Evolutionary conservation across 1,284 basidiomycete genomes (phyloP).

Genomic region (Melampsora larici-populina): DNA sequence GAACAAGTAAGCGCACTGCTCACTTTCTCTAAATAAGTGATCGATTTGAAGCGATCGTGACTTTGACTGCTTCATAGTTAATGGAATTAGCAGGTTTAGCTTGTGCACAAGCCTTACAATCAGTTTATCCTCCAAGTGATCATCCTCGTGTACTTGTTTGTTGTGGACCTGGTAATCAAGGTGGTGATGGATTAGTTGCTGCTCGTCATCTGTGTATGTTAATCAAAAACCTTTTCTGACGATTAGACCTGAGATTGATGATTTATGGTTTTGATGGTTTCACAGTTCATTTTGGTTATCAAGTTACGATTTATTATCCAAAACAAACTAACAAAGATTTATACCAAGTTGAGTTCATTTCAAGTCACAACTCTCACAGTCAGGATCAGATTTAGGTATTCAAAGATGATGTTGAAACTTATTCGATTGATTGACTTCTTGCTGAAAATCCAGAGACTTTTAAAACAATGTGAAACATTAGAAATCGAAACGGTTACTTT

Average conservation of each 20-base stretch:
- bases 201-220: conserved; percentile 79
- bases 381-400: too few species aligned
- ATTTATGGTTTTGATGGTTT: neutral
- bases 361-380: too few species aligned
- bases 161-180: conserved; percentile 85
- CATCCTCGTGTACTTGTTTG: conserved; percentile 78
- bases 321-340: conserved; percentile 62
- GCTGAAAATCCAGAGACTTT: conserved; percentile 62
- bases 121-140: conserved; percentile 66
- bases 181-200: conserved; percentile 94
- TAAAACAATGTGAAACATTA: conserved; percentile 83
- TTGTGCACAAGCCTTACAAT: conserved; percentile 82
- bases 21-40: too few species aligned
- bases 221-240: neutral
- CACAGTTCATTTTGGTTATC: conserved; percentile 80
- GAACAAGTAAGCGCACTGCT: too few species aligned
- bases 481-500: conserved; percentile 59
- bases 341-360: conserved; percentile 15
- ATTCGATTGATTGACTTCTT: conserved; percentile 56
- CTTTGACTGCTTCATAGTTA: too few species aligned
- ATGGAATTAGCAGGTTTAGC: conserved; percentile 99
- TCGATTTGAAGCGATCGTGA: too few species aligned
- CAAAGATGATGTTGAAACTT: neutral
- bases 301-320: conserved; percentile 80
- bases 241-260: neutral